Evolutionary conservation across 2,329 filamentous ascomycete species (phyloP).

Genomic region (Aspergillus oerlinghausenensis): DNA sequence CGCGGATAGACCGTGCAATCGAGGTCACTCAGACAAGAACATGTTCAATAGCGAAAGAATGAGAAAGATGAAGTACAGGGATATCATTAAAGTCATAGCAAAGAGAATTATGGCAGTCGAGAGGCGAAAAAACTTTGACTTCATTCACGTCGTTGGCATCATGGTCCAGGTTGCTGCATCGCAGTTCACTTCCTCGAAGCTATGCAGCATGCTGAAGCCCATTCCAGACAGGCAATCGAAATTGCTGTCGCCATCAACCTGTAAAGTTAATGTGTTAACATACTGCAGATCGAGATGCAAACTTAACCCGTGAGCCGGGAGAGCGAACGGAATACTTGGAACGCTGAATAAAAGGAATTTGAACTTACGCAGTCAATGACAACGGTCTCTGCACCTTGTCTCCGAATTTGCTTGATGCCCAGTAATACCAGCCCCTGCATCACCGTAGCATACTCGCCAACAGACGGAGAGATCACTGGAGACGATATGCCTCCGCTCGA

Average conservation of each 20-base stretch:
- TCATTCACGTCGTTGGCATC: conserved; percentile 40
- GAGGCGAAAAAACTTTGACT: conserved; percentile 1
- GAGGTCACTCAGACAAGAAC: neutral
- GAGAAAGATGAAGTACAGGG: neutral
- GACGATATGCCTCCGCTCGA: conserved; percentile 71
- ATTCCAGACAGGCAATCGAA: conserved; percentile 70
- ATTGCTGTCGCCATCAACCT: conserved; percentile 68
- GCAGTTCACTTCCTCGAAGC: conserved; percentile 75
- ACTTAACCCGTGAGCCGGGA: neutral
- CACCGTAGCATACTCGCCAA: conserved; percentile 64
- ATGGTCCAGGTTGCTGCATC: conserved; percentile 60
- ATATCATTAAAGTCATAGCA: conserved; percentile 1
- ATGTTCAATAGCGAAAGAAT: neutral
- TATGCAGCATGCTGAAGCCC: conserved; percentile 75
- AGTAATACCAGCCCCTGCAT: conserved; percentile 77
- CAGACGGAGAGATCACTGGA: conserved; percentile 66
- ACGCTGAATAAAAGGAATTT: conserved; percentile 32
- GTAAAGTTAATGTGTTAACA: conserved; percentile 21
- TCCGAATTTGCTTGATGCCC: conserved; percentile 77
- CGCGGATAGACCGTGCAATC: neutral
- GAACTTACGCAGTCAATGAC: conserved; percentile 73
- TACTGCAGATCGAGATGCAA: neutral
- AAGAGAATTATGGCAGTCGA: conserved; percentile 6
- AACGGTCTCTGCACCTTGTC: conserved; percentile 67
- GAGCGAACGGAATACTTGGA: neutral